A percentile compares a stretch with the other conserved stretches of the same genome.
Evolutionary conservation across 305 asterid genomes (phyloP).

Genomic region (Rubia tinctorum): DNA sequence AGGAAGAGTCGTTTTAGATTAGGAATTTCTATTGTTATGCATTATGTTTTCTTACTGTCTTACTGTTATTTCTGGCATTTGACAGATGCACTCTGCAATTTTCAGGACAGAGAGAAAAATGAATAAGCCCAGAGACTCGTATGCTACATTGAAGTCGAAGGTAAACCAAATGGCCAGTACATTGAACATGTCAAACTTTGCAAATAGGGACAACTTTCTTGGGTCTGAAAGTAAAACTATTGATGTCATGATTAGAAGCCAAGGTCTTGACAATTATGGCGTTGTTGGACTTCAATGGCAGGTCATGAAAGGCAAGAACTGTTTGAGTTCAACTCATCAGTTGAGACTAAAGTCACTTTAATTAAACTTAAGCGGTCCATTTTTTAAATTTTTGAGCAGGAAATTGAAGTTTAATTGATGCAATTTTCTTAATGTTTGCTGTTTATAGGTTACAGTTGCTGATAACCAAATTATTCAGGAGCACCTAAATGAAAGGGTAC

Average conservation of each 20-base stretch:
- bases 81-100: constrained; percentile 2
- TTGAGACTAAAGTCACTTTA: constrained; percentile 3
- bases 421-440: constrained; percentile 16
- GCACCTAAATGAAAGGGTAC: constrained; percentile 89
- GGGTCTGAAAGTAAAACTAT: constrained; percentile 81
- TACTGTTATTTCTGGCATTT: not conserved
- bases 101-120: constrained; percentile 81
- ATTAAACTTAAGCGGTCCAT: not conserved
- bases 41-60: not conserved
- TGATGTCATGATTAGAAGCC: constrained; percentile 66
- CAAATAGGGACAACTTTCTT: constrained; percentile 82
- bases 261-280: constrained; percentile 55
- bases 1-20: not conserved
- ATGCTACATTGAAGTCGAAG: constrained; percentile 61
- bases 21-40: not conserved
- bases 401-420: not conserved
- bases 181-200: constrained; percentile 84
- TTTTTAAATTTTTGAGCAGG: not conserved
- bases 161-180: constrained; percentile 81
- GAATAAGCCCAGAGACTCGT: constrained; percentile 83
- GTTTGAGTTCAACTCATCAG: not conserved
- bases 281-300: constrained; percentile 60
- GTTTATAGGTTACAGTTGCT: constrained; percentile 85
- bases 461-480: constrained; percentile 94
- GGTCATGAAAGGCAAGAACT: constrained; percentile 49